Conservation (phyloP, 495 filamentous ascomycete genomes). For the Polyplosphaeria fusca region DNA sequence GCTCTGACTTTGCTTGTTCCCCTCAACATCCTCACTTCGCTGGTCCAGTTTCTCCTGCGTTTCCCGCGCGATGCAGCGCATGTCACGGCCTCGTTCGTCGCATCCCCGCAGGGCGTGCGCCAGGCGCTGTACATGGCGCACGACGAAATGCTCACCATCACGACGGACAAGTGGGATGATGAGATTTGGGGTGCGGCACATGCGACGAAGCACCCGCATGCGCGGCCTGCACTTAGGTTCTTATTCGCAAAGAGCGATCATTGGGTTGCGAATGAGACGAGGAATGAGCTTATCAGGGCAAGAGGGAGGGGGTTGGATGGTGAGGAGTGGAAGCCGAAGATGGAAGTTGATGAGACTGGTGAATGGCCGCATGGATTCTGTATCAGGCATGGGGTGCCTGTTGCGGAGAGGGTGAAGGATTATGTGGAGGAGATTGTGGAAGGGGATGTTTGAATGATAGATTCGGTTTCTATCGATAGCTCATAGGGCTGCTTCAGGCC, state of each 20-base stretch:
- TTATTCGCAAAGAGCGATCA: conserved; percentile 75
- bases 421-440: conserved; percentile 59
- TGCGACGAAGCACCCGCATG: conserved; percentile 8
- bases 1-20: conserved; percentile 20
- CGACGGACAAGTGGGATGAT: conserved; percentile 70
- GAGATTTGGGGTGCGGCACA: conserved; percentile 70
- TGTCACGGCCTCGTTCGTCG: conserved; percentile 16
- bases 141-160: conserved; percentile 76
- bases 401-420: conserved; percentile 55
- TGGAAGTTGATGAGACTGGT: conserved; percentile 69
- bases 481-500: too few species aligned
- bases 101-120: conserved; percentile 4
- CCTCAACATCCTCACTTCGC: background rate
- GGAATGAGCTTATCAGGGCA: conserved; percentile 67
- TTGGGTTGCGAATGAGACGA: conserved; percentile 71
- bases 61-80: conserved; percentile 9
- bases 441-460: too few species aligned
- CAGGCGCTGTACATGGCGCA: conserved; percentile 50
- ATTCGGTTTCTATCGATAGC: too few species aligned
- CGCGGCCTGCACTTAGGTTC: conserved; percentile 62
- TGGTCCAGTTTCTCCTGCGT: conserved; percentile 2
- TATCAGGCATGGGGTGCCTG: conserved; percentile 45
- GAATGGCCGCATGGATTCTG: conserved; percentile 80
- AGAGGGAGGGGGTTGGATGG: conserved; percentile 35
- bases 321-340: conserved; percentile 54